phyloP scores from a whole-genome alignment of 345 rosid species.

The Corchorus olitorius region DNA sequence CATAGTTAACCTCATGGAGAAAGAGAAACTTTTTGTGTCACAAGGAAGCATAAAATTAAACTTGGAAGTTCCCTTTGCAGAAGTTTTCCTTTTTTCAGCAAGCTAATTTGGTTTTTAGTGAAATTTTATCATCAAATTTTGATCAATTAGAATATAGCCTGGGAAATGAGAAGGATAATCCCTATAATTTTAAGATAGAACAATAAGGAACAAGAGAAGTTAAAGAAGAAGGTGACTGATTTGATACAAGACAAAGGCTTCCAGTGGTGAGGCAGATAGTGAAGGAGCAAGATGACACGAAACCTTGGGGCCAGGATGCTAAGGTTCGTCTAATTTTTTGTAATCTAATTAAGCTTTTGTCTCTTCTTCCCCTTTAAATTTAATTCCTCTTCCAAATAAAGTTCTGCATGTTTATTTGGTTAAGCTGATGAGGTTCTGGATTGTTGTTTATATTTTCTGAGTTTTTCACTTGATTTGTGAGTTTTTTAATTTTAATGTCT shows the following conservation, averaged over 20 bases:
- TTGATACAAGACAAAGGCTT: constrained; percentile 82
- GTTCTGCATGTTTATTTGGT: too few relatives aligned
- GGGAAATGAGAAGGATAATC: too few relatives aligned
- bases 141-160: too few relatives aligned
- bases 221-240: constrained; percentile 70
- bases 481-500: too few relatives aligned
- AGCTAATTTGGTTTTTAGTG: too few relatives aligned
- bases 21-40: constrained; percentile 87
- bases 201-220: constrained; percentile 51
- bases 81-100: neutral
- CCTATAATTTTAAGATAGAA: too few relatives aligned
- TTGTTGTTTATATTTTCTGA: too few relatives aligned
- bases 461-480: too few relatives aligned
- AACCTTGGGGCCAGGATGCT: constrained; percentile 69
- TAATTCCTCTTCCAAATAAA: too few relatives aligned
- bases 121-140: too few relatives aligned
- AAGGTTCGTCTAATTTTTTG: constrained; percentile 63
- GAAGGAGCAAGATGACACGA: constrained; percentile 64
- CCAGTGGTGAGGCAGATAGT: constrained; percentile 78
- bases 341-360: neutral
- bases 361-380: too few relatives aligned
- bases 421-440: too few relatives aligned
- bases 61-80: neutral
- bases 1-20: constrained; percentile 78
- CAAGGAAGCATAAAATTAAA: constrained; percentile 51